These are phyloP conservation scores for Pichia sp. DNA, from an alignment of 1,139 yeast species.

Conservation along the genomic window DNA sequence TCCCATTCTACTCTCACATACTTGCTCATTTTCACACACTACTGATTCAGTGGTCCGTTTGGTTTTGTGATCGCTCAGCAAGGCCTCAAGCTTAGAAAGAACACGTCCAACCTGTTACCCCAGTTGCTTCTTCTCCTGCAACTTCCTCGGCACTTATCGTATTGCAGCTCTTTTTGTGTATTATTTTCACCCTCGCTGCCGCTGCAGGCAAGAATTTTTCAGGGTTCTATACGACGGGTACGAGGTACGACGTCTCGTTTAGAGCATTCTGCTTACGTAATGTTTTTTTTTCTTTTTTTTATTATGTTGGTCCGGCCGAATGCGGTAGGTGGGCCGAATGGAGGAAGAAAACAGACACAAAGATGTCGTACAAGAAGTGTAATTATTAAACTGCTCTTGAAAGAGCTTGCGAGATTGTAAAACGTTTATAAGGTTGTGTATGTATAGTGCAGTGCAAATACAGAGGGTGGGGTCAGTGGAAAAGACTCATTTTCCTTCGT, in stretches of 20 bases:
- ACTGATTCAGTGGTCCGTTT: background rate
- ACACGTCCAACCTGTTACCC: background rate
- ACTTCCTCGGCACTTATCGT: background rate
- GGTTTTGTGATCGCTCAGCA: background rate
- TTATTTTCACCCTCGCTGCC: background rate
- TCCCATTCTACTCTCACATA: background rate
- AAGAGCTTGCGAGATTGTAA: background rate
- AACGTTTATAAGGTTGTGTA: background rate
- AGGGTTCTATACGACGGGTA: background rate
- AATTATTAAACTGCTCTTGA: background rate
- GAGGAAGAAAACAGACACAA: background rate
- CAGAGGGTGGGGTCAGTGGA: background rate
- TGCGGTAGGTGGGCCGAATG: background rate
- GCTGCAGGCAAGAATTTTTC: background rate
- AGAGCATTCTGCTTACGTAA: background rate
- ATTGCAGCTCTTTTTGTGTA: background rate
- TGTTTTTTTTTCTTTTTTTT: background rate
- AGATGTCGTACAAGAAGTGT: background rate
- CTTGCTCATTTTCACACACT: background rate
- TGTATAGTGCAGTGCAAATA: background rate
- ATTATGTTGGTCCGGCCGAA: background rate
- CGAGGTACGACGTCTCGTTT: too few species aligned
- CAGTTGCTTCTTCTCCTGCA: background rate
- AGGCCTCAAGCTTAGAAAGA: background rate
- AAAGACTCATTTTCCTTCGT: slow-evolving; percentile 6